Base-by-base conservation (phyloP, 495 filamentous ascomycete genomes). In the Talaromyces wortmannii region DNA sequence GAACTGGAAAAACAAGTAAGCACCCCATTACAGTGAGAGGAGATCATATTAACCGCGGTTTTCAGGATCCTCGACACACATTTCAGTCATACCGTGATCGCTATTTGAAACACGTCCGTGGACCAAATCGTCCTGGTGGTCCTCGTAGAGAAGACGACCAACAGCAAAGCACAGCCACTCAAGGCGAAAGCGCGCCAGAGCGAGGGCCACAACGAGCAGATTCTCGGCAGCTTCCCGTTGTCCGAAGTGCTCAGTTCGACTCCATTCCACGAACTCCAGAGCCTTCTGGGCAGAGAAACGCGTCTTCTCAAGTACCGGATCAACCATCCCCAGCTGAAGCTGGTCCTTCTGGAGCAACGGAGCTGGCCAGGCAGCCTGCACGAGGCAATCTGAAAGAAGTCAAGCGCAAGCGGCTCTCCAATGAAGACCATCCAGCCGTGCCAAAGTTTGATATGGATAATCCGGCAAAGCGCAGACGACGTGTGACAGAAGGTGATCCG, bases 1-100 rank as follows among this genome's bases (percentile, higher is more conserved):
- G 66, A 81, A 56, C 65, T 90, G 2, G 83, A 79, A 46, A 64
- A 58, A 65, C 65, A 72, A 66, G 83, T 85, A 74, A 5, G 62
- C 48, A 29, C 18, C 5, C 11, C n/a, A 31, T 44, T 17, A n/a
- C 33, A 29, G 60, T 17, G 50, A 52, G 8, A 42, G 42, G 50
- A n/a, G 1, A 60, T 47, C 29, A 7, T 7, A 17, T 23, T 33
- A 52, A 51, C 5, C 31, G 50, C 15, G 3, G 13, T 17, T n/a
- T 29, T 55, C 23, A 89, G 85, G 77, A 85, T 57, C 75, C 82
- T 11, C 68, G 77, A 31, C 89, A 91, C 64, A 78, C 88, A 13
- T 83, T 70, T 59, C 85, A 91, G 62, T 86, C 87, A 3, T 91
- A 85, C 84, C 78, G 86, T 52, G 78, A 83, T 66, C 79, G 85